A percentile compares a stretch with the other conserved stretches of the same genome.
These are phyloP conservation scores for Globisporangium sylvaticum DNA, from an alignment of 352 stramenopile genomes.

Conservation along the genomic window DNA sequence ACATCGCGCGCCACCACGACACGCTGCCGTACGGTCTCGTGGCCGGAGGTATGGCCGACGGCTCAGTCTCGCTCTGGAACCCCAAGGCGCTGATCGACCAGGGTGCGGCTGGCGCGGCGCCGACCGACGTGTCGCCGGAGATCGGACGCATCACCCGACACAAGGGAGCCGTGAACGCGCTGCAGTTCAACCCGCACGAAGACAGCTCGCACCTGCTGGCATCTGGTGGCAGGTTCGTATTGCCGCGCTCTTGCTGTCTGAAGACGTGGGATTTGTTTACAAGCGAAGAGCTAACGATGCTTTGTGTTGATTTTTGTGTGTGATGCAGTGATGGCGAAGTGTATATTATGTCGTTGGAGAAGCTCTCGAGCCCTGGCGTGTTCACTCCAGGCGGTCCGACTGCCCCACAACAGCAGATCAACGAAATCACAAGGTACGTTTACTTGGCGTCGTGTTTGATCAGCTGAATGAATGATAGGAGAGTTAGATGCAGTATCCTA, in stretches of 20 bases:
- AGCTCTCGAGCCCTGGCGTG: conserved; percentile 84
- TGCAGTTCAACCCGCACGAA: conserved; percentile 96
- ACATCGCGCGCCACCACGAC: conserved; percentile 73
- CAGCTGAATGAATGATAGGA: background rate
- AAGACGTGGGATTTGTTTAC: background rate
- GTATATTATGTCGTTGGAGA: conserved; percentile 93
- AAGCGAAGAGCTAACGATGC: background rate
- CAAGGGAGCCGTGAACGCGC: conserved; percentile 89
- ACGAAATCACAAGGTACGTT: conserved; percentile 75
- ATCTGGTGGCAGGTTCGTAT: conserved; percentile 73
- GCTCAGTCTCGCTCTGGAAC: conserved; percentile 96
- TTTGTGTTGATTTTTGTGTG: background rate
- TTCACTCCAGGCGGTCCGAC: conserved; percentile 84
- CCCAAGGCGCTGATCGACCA: conserved; percentile 83
- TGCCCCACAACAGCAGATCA: conserved; percentile 58
- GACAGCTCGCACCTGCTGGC: conserved; percentile 91
- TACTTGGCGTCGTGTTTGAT: background rate
- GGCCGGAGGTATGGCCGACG: conserved; percentile 96
- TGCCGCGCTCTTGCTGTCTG: background rate
- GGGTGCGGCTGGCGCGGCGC: conserved; percentile 22
- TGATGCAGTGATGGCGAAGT: conserved; percentile 89
- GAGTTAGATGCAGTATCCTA: background rate
- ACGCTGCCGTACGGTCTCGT: conserved; percentile 89
- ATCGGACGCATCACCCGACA: conserved; percentile 81
- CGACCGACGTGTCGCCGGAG: conserved; percentile 42